Percentiles rank a stretch among this genome's conserved stretches.
Evolutionary conservation across 129 eudicot genomes (phyloP).

Genomic region (Pulicaria dysenterica): DNA sequence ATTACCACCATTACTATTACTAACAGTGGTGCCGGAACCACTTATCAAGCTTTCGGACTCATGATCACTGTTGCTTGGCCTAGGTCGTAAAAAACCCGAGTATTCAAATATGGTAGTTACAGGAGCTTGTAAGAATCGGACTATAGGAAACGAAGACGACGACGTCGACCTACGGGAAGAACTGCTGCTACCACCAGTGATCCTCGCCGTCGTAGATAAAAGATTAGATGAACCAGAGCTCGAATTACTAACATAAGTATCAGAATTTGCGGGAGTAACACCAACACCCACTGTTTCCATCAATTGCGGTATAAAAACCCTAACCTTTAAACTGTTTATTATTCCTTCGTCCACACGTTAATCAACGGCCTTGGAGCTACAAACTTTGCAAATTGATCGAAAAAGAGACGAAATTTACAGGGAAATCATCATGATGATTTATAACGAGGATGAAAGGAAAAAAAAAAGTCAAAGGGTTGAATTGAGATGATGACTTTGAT

Average conservation of each 20-base stretch:
- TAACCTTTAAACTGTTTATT: conserved; percentile 3
- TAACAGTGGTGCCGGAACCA: conserved; percentile 17
- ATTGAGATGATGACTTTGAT: neutral
- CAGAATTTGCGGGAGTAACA: conserved; percentile 28
- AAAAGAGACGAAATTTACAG: conserved; percentile 4
- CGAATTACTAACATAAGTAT: conserved; percentile 25
- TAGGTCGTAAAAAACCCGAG: conserved; percentile 49
- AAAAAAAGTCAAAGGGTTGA: conserved; percentile 18
- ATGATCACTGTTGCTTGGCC: conserved; percentile 34
- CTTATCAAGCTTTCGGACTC: conserved; percentile 41
- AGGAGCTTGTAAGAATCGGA: conserved; percentile 64
- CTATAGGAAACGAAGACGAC: conserved; percentile 33
- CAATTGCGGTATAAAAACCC: conserved; percentile 10
- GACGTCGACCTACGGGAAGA: neutral
- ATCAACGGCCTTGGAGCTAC: conserved; percentile 18
- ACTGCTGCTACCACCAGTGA: no score
- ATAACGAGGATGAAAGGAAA: neutral
- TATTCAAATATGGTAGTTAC: conserved; percentile 60
- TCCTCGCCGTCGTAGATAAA: conserved; percentile 11
- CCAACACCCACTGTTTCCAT: conserved; percentile 37
- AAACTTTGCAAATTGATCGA: neutral
- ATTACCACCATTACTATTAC: conserved; percentile 23
- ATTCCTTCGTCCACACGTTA: conserved; percentile 6
- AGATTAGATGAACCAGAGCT: conserved; percentile 8
- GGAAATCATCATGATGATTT: neutral